Evolutionary conservation across 495 filamentous ascomycete species (phyloP), one percentile per base, ranked within the genome.

Genomic region (Aspergillus taichungensis): DNA sequence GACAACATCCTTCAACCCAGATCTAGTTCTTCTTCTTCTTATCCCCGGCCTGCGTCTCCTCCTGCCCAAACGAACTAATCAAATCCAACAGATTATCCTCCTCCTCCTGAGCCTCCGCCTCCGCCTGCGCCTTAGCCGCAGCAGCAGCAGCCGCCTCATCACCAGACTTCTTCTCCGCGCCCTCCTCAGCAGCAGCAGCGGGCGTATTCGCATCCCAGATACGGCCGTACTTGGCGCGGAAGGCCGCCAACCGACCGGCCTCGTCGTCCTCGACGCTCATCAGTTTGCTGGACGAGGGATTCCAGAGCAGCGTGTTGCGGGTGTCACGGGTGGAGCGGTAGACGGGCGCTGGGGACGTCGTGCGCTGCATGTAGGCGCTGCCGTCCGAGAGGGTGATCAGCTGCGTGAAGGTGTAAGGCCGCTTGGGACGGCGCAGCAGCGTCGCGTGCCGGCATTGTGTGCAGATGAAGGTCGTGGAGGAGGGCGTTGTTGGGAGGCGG

Each of bases 321-420:
- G 79, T 83, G 74, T 98, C 92, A 63, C 91, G 88, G 34, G 76
- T 79, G 42, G 74, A 77, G 46, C 77, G 77, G 75, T 88, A 86
- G 34, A 97, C 68, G 3, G 87, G 84, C 10, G 68, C 51, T 3
- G 92, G 92, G 7, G 83, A 88, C 9, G 91, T 94, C 6, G 94
- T 95, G 57, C 94, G 90, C 46, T 85, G 76, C 9, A 84, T 80
- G 77, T 80, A 96, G 44, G 88, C 85, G 56, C 75, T 81, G 45
- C 92, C 92, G 74, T 98, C 92, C n/a, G 82, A 83, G 51, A 95
- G 83, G 44, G 90, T 91, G 43, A 97, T 76, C 30, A 98, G 82
- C 67, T 98, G 92, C 13, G 92, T 95, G 78, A 95, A 95, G 53
- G 83, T 87, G 78, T 96, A 96, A 30, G 92, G 92, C 5, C 90